Evolutionary conservation across 768 basidiomycete genomes (phyloP).

Genomic region (Boletus edulis): DNA sequence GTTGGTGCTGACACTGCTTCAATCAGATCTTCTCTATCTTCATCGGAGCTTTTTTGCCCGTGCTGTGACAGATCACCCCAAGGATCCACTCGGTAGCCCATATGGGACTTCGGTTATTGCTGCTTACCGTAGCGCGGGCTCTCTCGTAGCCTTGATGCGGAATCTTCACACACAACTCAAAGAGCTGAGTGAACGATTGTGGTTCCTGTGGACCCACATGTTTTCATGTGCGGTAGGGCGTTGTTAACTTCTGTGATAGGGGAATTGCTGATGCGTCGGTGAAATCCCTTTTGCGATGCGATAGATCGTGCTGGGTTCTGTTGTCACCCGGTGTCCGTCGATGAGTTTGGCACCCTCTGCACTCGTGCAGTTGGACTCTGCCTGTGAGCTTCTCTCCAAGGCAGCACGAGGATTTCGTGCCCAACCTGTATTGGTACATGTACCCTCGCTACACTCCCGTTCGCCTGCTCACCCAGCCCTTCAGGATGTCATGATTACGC

Average conservation of each 20-base stretch:
- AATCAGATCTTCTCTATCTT: slow-evolving; percentile 61
- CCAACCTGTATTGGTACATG: slow-evolving; percentile 57
- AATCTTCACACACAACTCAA: slow-evolving; percentile 64
- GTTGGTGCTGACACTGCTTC: slow-evolving; percentile 15
- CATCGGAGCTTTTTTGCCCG: slow-evolving; percentile 74
- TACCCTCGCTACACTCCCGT: not conserved
- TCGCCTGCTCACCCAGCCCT: slow-evolving; percentile 8
- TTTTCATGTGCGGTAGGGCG: slow-evolving; percentile 57
- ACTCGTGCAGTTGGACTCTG: slow-evolving; percentile 69
- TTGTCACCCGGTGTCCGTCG: slow-evolving; percentile 75
- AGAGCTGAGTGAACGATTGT: slow-evolving; percentile 61
- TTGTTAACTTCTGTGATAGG: slow-evolving; percentile 10
- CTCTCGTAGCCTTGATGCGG: slow-evolving; percentile 66
- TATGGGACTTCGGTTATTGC: slow-evolving; percentile 74
- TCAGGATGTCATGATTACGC: slow-evolving; percentile 61
- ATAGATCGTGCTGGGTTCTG: slow-evolving; percentile 67
- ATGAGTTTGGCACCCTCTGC: slow-evolving; percentile 78
- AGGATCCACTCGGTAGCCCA: slow-evolving; percentile 69
- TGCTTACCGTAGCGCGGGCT: slow-evolving; percentile 71
- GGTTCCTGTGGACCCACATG: slow-evolving; percentile 49
- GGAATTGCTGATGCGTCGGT: slow-evolving; percentile 11
- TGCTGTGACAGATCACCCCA: slow-evolving; percentile 69
- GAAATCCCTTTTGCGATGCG: slow-evolving; percentile 4
- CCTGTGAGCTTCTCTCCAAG: slow-evolving; percentile 71
- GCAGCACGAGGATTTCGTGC: slow-evolving; percentile 65